Conservation (phyloP, 2,329 filamentous ascomycete genomes). For the Penicillium paneum region DNA sequence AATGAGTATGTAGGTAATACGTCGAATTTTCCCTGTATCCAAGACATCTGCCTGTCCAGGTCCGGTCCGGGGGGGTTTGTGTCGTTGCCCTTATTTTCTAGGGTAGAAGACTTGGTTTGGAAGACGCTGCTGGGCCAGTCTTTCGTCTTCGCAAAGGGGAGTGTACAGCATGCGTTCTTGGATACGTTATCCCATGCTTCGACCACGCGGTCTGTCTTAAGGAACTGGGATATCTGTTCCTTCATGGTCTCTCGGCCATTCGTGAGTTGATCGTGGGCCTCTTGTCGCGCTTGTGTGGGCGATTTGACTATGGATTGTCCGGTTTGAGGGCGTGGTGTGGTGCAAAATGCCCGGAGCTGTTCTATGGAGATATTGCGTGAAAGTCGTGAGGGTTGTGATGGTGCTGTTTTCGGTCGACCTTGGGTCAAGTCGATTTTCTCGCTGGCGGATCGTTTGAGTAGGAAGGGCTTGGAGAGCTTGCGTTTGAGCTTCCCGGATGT, state of each 20-base stretch:
- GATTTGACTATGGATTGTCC: slow-evolving; percentile 13
- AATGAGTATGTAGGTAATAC: slow-evolving; percentile 31
- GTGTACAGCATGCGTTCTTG: slow-evolving; percentile 19
- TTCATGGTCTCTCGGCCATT: slow-evolving; percentile 28
- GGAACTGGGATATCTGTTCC: slow-evolving; percentile 32
- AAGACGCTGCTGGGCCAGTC: slow-evolving; percentile 33
- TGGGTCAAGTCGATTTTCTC: slow-evolving; percentile 12
- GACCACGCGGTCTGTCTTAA: slow-evolving; percentile 35
- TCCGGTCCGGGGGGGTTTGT: slow-evolving; percentile 13
- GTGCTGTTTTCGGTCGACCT: slow-evolving; percentile 28
- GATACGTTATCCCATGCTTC: slow-evolving; percentile 31
- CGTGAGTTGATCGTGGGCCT: slow-evolving; percentile 5
- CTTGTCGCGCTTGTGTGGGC: slow-evolving; percentile 7
- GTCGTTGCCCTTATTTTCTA: slow-evolving; percentile 7
- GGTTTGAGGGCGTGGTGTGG: slow-evolving; percentile 18
- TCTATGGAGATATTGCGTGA: slow-evolving; percentile 28
- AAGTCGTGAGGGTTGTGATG: slow-evolving; percentile 21
- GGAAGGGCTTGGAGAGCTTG: slow-evolving; percentile 25
- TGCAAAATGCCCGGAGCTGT: slow-evolving; percentile 24
- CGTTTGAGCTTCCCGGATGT: slow-evolving; percentile 21
- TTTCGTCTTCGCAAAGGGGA: slow-evolving; percentile 16
- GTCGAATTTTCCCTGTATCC: slow-evolving; percentile 28
- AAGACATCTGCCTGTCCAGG: slow-evolving; percentile 28
- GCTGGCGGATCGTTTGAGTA: slow-evolving; percentile 18
- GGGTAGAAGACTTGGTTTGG: slow-evolving; percentile 25